Evolutionary conservation across 192 early-diverging fungal genomes (phyloP).

Genomic region (Helicostylum pulchrum): DNA sequence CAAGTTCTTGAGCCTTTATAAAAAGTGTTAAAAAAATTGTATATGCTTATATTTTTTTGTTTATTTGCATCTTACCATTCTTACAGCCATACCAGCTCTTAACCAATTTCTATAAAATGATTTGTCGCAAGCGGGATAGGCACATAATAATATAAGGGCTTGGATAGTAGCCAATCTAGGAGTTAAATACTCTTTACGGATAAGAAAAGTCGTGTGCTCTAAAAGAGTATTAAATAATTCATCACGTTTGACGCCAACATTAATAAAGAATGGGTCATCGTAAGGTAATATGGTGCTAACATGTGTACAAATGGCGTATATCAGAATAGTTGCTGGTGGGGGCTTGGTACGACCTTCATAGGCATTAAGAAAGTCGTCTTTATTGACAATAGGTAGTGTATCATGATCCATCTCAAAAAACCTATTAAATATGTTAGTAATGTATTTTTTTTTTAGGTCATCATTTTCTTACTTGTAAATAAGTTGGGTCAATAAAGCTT

Average conservation of each 20-base stretch:
- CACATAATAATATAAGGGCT: slow-evolving; percentile 59
- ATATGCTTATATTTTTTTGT: neutral
- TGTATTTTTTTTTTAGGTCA: too few species aligned
- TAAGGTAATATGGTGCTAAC: slow-evolving; percentile 11
- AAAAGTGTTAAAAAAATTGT: neutral
- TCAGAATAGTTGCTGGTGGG: slow-evolving; percentile 13
- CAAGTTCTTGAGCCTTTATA: slow-evolving; percentile 65
- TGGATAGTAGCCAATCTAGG: slow-evolving; percentile 54
- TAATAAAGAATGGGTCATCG: slow-evolving; percentile 15
- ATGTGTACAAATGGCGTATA: slow-evolving; percentile 22
- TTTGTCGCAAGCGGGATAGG: slow-evolving; percentile 36
- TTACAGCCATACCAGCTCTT: slow-evolving; percentile 49
- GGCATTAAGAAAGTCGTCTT: slow-evolving; percentile 14
- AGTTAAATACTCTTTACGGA: slow-evolving; percentile 59
- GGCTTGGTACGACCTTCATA: slow-evolving; percentile 8
- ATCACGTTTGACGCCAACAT: neutral
- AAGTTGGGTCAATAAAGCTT: neutral
- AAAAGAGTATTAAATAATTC: slow-evolving; percentile 15
- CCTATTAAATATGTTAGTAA: neutral
- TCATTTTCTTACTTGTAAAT: slow-evolving; percentile 6
- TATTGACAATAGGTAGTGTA: slow-evolving; percentile 25
- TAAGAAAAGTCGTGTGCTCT: slow-evolving; percentile 15
- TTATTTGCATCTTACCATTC: slow-evolving; percentile 47
- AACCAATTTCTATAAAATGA: slow-evolving; percentile 28
- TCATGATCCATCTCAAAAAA: slow-evolving; percentile 22